Percentiles rank a stretch among this genome's conserved stretches.
These are phyloP conservation scores for Thecaphora frezii DNA, from an alignment of 1,284 basidiomycete genomes.

Conservation along the genomic window DNA sequence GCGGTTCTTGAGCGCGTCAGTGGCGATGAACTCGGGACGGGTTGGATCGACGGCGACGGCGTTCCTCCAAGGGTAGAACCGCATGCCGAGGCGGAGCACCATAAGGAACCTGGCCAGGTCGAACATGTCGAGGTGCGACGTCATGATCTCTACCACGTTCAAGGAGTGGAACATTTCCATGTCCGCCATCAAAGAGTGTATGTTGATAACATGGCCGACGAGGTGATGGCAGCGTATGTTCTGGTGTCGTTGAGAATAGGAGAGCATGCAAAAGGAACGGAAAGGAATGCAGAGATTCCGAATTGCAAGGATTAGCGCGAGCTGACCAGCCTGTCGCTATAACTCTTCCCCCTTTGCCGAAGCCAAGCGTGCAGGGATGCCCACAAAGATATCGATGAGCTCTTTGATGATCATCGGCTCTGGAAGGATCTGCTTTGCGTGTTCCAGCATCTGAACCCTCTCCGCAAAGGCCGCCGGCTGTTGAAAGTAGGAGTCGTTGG, in stretches of 20 bases:
- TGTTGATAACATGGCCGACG: constrained; percentile 40
- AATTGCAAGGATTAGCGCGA: too few relatives aligned
- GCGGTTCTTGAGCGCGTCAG: constrained; percentile 35
- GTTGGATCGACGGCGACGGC: constrained; percentile 18
- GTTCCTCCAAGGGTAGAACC: constrained; percentile 42
- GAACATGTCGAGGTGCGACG: constrained; percentile 24
- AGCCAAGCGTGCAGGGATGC: too few relatives aligned
- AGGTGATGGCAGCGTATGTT: constrained; percentile 25
- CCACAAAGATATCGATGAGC: constrained; percentile 16
- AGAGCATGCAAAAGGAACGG: too few relatives aligned
- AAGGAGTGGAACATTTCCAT: constrained; percentile 26
- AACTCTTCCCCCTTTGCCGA: too few relatives aligned
- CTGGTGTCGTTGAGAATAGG: too few relatives aligned
- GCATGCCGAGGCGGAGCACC: constrained; percentile 41
- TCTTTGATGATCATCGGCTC: constrained; percentile 14
- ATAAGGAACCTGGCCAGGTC: constrained; percentile 37
- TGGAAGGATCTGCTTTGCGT: constrained; percentile 17
- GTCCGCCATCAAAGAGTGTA: constrained; percentile 22
- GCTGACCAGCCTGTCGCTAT: too few relatives aligned
- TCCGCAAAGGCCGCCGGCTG: constrained; percentile 12
- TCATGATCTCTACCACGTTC: constrained; percentile 27
- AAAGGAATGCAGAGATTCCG: too few relatives aligned
- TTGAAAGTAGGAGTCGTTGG: constrained; percentile 12
- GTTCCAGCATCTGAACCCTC: constrained; percentile 24
- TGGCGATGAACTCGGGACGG: constrained; percentile 26